phyloP scores from a whole-genome alignment of 2,329 filamentous ascomycete genomes.

The Diaporthe eres region DNA sequence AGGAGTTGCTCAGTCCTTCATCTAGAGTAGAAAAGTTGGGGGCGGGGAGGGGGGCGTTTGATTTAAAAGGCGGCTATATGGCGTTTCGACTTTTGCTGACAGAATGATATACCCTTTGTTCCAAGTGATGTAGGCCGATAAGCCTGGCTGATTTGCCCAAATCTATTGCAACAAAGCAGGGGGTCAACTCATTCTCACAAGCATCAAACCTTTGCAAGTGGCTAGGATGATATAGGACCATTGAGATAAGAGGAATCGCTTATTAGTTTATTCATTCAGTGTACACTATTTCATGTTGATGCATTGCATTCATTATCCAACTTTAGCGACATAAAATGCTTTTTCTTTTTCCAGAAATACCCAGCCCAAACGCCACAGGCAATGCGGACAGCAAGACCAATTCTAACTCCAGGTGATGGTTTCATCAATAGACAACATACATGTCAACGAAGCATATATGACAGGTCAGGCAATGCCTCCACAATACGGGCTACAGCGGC shows the following conservation, averaged over 20 bases:
- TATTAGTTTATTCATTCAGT: constrained; percentile 23
- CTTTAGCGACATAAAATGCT: background rate
- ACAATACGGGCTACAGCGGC: constrained; percentile 45
- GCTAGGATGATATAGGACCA: background rate
- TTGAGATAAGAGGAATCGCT: background rate
- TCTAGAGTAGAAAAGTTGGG: background rate
- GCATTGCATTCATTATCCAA: constrained; percentile 31
- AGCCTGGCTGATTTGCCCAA: background rate
- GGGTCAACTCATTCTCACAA: background rate
- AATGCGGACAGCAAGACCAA: constrained; percentile 34
- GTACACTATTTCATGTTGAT: constrained; percentile 27
- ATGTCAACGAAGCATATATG: constrained; percentile 52
- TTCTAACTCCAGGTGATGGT: constrained; percentile 5
- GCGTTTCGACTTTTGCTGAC: background rate
- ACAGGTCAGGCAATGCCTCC: constrained; percentile 50
- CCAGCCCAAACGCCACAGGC: constrained; percentile 36
- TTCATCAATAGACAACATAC: background rate
- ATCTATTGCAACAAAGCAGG: background rate
- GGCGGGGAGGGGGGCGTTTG: no score
- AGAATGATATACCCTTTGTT: constrained; percentile 5
- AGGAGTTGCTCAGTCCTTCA: background rate
- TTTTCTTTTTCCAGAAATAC: background rate
- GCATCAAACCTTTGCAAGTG: background rate
- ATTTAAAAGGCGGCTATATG: background rate
- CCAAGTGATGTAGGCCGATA: background rate